Conservation (phyloP, 225 moss, liverwort and hornwort genomes). For the Thuidium tamariscinum region DNA sequence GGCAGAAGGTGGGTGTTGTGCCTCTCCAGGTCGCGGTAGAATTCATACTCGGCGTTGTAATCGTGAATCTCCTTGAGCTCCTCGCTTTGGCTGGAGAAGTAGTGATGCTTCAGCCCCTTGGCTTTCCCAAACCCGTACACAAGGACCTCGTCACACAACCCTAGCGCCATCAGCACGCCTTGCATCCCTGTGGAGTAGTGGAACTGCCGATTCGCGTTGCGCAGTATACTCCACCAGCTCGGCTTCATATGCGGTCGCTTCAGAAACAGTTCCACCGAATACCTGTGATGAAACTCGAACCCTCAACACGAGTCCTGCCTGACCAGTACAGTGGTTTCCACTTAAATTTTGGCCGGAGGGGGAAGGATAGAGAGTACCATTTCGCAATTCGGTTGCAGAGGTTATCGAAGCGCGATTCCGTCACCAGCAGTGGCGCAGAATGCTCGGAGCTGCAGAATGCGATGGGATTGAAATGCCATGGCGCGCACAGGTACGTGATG, state of each 20-base stretch:
- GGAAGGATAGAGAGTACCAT: constrained; percentile 20
- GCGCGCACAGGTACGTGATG: constrained; percentile 43
- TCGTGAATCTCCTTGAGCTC: constrained; percentile 62
- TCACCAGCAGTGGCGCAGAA: constrained; percentile 35
- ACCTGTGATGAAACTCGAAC: neutral
- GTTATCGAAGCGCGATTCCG: constrained; percentile 48
- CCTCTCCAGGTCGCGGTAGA: constrained; percentile 48
- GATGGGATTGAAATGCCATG: constrained; percentile 41
- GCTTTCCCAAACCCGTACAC: constrained; percentile 62
- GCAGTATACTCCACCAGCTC: constrained; percentile 14
- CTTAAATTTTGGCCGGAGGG: neutral
- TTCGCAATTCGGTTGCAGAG: constrained; percentile 44
- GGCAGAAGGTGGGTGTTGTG: constrained; percentile 17
- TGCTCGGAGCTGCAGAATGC: constrained; percentile 36
- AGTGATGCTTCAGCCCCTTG: constrained; percentile 49
- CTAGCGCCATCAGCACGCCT: constrained; percentile 58
- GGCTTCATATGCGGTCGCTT: neutral
- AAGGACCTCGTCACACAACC: constrained; percentile 52
- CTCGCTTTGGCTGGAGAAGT: constrained; percentile 44
- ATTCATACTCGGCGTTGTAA: constrained; percentile 58
- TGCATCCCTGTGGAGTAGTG: constrained; percentile 82
- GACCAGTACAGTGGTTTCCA: neutral
- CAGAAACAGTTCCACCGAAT: constrained; percentile 18
- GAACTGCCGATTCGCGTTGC: constrained; percentile 35
- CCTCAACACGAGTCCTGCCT: neutral